Evolutionary conservation across 371 early-diverging fungal species (phyloP), one percentile per base, ranked within the genome.

Genomic region (Mortierella polycephala): DNA sequence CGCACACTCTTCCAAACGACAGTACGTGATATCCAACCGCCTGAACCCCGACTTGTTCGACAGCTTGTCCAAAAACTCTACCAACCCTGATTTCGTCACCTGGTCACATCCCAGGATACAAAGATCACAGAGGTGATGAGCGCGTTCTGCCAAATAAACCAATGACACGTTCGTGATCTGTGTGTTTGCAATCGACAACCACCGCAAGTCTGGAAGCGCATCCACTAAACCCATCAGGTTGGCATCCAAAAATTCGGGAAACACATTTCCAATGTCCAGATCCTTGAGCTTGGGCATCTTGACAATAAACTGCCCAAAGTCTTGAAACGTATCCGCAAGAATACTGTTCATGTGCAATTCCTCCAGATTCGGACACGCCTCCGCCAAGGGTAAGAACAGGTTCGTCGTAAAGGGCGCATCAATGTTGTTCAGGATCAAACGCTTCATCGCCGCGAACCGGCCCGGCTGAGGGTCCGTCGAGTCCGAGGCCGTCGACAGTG

Each of bases 291-390:
- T 46, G 13, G 47, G 47, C 51, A 62, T 72, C 67, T 72, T 72
- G 46, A 57, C 16, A 12, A 79, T 58, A 58, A 79, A 79, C 14
- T 40, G 68, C 2, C 50, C 18, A 39, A 72, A 79, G 16, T 79
- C 79, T 23, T 64, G 66, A 23, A 69, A 79, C 13, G 79, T 58
- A 20, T 79, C 79, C 16, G 79, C 79, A 39, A 79, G 47, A 10
- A 79, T 69, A 46, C 79, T 79, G 51, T 79, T 79, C 79, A 79
- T 79, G 60, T 79, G 69, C n/a, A 79, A 60, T 53, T 69, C 73
- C 13, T 72, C 66, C 20, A 79, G 42, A 1, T 69, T 56, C 9
- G 73, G 79, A 45, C 79, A 79, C 4, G 73, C 72, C 2, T 72
- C 73, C 0, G 79, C 73, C 52, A 79, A 23, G 1, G 79, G 69